Evolutionary conservation across 73 alveolate genomes (phyloP).

Genomic region (Blepharisma japonicum): DNA sequence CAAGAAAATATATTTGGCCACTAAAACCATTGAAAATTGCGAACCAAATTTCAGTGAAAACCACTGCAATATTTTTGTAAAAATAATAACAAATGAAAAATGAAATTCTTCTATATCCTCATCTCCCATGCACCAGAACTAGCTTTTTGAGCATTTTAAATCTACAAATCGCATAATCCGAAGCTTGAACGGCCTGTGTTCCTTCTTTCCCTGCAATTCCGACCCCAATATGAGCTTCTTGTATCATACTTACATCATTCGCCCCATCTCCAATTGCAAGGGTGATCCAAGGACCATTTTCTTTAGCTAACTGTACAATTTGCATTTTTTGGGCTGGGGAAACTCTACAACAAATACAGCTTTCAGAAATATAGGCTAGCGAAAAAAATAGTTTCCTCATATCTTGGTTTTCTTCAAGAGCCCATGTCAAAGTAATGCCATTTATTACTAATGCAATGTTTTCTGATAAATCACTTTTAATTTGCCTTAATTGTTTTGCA

Average conservation of each 20-base stretch:
- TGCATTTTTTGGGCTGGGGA: slow-evolving; percentile 48
- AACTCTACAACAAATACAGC: slow-evolving; percentile 49
- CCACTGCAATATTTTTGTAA: slow-evolving; percentile 69
- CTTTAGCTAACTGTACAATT: slow-evolving; percentile 50
- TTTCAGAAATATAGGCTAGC: slow-evolving; percentile 52
- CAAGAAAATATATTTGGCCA: slow-evolving; percentile 77
- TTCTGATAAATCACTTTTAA: slow-evolving; percentile 14
- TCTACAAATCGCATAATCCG: slow-evolving; percentile 81
- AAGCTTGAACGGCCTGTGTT: slow-evolving; percentile 77
- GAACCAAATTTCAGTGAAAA: slow-evolving; percentile 55
- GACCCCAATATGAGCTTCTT: slow-evolving; percentile 75
- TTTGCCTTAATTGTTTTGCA: slow-evolving; percentile 24
- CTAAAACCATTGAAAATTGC: slow-evolving; percentile 80
- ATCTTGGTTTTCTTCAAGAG: slow-evolving; percentile 35
- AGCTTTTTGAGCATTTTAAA: slow-evolving; percentile 76
- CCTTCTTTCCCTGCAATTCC: slow-evolving; percentile 92
- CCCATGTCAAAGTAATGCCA: slow-evolving; percentile 62
- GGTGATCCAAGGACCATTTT: slow-evolving; percentile 49
- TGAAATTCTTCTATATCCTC: slow-evolving; percentile 79
- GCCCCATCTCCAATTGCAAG: slow-evolving; percentile 87
- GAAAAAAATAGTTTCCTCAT: slow-evolving; percentile 31
- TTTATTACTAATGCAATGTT: slow-evolving; percentile 62
- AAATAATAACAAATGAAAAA: slow-evolving; percentile 91
- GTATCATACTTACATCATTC: slow-evolving; percentile 81
- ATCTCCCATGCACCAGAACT: slow-evolving; percentile 93